Percentiles rank a stretch among this genome's conserved stretches.
Conservation (phyloP, 164 flowering plant species). For the Macadamia tetraphylla region DNA sequence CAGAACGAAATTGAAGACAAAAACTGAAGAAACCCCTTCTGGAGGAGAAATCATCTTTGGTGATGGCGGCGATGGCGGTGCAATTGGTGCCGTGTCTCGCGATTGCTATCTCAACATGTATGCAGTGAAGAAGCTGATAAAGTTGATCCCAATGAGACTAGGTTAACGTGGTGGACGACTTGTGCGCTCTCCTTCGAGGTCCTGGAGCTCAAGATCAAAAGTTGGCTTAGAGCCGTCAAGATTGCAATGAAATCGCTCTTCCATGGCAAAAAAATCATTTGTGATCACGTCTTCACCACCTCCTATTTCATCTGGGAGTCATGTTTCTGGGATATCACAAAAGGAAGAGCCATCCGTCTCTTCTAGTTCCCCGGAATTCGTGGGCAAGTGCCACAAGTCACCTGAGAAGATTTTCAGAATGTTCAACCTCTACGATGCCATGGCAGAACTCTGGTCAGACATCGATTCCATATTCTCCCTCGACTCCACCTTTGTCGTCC, state of each 20-base stretch:
- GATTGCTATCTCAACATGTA: no score
- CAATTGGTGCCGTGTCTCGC: no score
- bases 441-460: slow-evolving; percentile 10
- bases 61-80: no score
- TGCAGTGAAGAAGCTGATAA: no score
- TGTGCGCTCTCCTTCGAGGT: slow-evolving; percentile 9
- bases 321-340: slow-evolving; percentile 42
- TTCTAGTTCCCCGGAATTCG: slow-evolving; percentile 43
- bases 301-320: slow-evolving; percentile 45
- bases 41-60: no score
- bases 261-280: slow-evolving; percentile 53
- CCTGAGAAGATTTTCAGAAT: slow-evolving; percentile 57
- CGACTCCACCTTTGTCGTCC: slow-evolving; percentile 15
- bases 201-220: slow-evolving; percentile 44
- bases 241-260: slow-evolving; percentile 49
- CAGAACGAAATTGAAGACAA: no score
- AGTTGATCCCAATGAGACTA: no score
- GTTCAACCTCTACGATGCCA: slow-evolving; percentile 48
- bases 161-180: no score
- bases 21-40: no score
- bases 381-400: slow-evolving; percentile 45
- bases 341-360: slow-evolving; percentile 33
- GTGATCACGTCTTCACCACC: slow-evolving; percentile 57
- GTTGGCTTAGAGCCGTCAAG: slow-evolving; percentile 52
- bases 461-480: no score